Evolutionary conservation across 331 rosid species (phyloP).

Genomic region (Spiraea crenata): DNA sequence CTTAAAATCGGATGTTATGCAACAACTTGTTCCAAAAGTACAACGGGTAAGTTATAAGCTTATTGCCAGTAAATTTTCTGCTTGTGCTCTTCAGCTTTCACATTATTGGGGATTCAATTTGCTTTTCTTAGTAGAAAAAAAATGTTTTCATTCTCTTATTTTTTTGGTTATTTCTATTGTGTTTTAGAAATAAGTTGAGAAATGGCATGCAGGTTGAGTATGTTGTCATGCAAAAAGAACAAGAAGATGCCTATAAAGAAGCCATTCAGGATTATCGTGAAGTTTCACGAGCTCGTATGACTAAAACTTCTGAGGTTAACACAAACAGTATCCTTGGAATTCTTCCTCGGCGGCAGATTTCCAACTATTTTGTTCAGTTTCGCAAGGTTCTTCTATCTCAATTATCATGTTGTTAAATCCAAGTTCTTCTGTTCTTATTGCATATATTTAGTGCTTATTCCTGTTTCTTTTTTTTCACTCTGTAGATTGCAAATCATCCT

Average conservation of each 20-base stretch:
- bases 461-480: constrained; percentile 5
- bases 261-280: constrained; percentile 89
- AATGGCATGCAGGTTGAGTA: constrained; percentile 64
- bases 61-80: neutral
- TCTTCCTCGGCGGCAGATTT: constrained; percentile 81
- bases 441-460: constrained; percentile 10
- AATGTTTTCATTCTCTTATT: neutral
- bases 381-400: constrained; percentile 64
- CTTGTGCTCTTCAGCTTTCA: constrained; percentile 12
- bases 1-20: constrained; percentile 96
- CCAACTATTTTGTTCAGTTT: constrained; percentile 93
- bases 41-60: constrained; percentile 50
- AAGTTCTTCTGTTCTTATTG: neutral
- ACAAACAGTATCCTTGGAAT: constrained; percentile 35
- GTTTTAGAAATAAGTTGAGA: constrained; percentile 19
- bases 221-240: constrained; percentile 81
- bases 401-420: constrained; percentile 9
- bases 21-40: constrained; percentile 92
- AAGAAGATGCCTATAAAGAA: constrained; percentile 74
- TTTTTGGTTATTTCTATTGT: constrained; percentile 18
- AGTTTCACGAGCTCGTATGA: constrained; percentile 71
- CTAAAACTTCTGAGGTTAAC: constrained; percentile 48
- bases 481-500: constrained; percentile 97
- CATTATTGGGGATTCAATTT: neutral
- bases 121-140: neutral